Conservation (phyloP, 23 red algal genomes). For the Pyropia haitanensis region DNA sequence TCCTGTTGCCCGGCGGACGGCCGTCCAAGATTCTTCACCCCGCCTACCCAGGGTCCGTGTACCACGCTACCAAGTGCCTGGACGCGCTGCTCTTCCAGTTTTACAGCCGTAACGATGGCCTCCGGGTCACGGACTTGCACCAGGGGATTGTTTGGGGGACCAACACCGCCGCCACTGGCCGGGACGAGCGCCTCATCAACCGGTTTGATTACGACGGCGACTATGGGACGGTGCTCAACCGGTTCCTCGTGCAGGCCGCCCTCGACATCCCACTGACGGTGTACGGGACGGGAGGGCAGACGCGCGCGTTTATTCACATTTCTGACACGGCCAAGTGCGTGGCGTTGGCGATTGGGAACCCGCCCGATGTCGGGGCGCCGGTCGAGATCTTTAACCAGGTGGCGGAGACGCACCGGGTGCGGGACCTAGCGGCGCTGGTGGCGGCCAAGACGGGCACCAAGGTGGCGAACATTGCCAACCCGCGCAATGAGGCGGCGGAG, state of each 20-base stretch:
- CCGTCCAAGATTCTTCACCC: slow-evolving; percentile 78
- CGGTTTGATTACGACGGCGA: slow-evolving; percentile 97
- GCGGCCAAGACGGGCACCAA: slow-evolving; percentile 67
- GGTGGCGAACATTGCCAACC: slow-evolving; percentile 79
- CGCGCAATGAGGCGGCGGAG: slow-evolving; percentile 88
- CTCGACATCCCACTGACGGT: slow-evolving; percentile 85
- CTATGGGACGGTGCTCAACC: slow-evolving; percentile 97
- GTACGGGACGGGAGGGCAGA: slow-evolving; percentile 99
- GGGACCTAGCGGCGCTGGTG: slow-evolving; percentile 84
- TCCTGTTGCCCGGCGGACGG: slow-evolving; percentile 71
- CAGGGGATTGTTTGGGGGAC: slow-evolving; percentile 99
- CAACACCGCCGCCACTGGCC: slow-evolving; percentile 67
- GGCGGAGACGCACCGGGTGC: slow-evolving; percentile 91
- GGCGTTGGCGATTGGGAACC: slow-evolving; percentile 81
- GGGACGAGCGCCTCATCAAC: slow-evolving; percentile 92
- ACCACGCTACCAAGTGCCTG: slow-evolving; percentile 94
- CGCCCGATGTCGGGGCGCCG: slow-evolving; percentile 63
- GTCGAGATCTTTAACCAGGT: slow-evolving; percentile 99
- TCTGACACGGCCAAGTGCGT: slow-evolving; percentile 91
- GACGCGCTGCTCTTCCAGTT: slow-evolving; percentile 98
- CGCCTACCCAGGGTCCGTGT: slow-evolving; percentile 82
- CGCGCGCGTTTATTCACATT: slow-evolving; percentile 98
- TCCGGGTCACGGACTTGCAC: slow-evolving; percentile 96
- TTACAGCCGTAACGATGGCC: slow-evolving; percentile 82
- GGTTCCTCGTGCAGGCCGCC: slow-evolving; percentile 97